Base-by-base conservation (phyloP, 495 filamentous ascomycete genomes). In the Umbilicaria muhlenbergii region DNA sequence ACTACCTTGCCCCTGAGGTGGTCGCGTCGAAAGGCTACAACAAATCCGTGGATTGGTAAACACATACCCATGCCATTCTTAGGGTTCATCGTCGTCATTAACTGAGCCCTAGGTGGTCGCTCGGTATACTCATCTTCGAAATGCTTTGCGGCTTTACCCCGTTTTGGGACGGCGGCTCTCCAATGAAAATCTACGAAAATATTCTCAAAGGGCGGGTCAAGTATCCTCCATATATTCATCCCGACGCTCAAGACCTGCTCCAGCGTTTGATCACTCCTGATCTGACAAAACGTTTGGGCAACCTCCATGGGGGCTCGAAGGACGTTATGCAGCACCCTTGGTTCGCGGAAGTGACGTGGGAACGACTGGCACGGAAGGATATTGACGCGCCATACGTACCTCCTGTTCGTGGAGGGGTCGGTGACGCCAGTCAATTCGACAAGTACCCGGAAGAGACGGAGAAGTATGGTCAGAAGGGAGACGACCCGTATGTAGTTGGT, bases 161-260 rank as follows among this genome's bases (percentile, higher is more conserved):
- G 3, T 98, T 98, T 65, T 98, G 88, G 87, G 91, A 98, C 60
- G 82, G 82, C 44, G 91, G 89, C 32, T 93, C 84, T 5, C 87
- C 91, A 2, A 93, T 96, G 72, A 95, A 94, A 65, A 98, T 98
- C 51, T 98, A 98, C 61, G 89, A 96, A 68, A 98, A 98, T 59
- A 96, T 98, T 52, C 69, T 96, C 42, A 83, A 81, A 45, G 91
- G 89, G 38, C 79, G 78, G 52, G 79, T 96, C 58, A 96, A 93
- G 66, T 98, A 94, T 56, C 91, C 91, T 43, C 78, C 84, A 17
- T 96, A 95, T 56, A 83, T 98, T 55, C 81, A 94, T 57, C 80
- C 83, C 6, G 92, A 96, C 58, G 91, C 89, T 1, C 85, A 93
- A 55, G 79, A 95, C 61, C 70, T 98, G 43, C 78, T 98, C 1